Evolutionary conservation across 1,139 yeast genomes (phyloP), one percentile per base, ranked within the genome.

Genomic region (Arxiozyma heterogenica): DNA sequence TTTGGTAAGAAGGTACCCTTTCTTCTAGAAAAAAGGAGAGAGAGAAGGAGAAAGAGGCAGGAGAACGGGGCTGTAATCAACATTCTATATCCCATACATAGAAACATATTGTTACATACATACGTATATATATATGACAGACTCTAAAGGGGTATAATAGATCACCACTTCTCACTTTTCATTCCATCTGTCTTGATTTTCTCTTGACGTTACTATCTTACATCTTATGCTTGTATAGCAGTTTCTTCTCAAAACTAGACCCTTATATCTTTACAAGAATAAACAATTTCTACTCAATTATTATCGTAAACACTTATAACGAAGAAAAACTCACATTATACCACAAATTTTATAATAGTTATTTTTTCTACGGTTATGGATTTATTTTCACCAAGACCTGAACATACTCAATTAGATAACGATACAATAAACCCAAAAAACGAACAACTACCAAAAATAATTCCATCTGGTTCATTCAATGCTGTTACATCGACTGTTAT

Each of bases 371-470:
- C 6, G 39, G n/a, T 34, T 12, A 56, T 56, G 58, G 55, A 54
- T 41, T 41, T 53, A 23, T 51, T 51, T 45, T 56, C 58, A 12
- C 61, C 61, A 21, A 54, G 51, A 48, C 56, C 61, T 44, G 59
- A 58, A 53, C 55, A 55, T 41, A 48, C 53, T 8, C 57, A 55
- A 52, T 52, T 58, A 49, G 49, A 38, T 18, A 38, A 21, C 12
- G 23, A 39, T 18, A 9, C 25, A 21, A 41, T 34, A 45, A 45
- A 27, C 21, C 47, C 47, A 22, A 45, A 45, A 18, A 11, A 4
- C 7, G 2, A 27, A 22, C 47, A 27, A 17, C 8, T 30, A 3
- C 15, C 41, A 11, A 18, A 27, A 6, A 9, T 9, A 45, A 8
- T 30, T 8, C 41, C n/a, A 34, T 12, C 25, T 3, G 23, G n/a